Base-by-base conservation (phyloP, 768 basidiomycete species). In the Rhizopogon rudus region DNA sequence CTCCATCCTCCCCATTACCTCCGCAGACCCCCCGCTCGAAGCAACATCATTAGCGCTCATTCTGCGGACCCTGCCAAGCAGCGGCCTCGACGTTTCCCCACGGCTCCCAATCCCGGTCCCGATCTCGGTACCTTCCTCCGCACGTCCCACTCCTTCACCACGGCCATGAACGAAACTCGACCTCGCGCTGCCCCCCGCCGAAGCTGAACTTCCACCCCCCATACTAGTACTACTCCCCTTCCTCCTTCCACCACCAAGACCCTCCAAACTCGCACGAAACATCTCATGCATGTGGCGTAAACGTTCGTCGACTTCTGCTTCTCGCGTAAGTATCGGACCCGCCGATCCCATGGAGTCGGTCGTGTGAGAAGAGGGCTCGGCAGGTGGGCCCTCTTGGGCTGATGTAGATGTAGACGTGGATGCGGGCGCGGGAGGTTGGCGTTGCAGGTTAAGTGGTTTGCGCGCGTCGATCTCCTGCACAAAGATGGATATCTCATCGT, bases 401-500 rank as follows among this genome's bases (percentile, higher is more conserved):
- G 25, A 35, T 2, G 14, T 25, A 25, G 35, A 16, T 5, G 35
- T 35, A 1, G 33, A 16, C n/a, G 46, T 60, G 6, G 55, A 63
- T 37, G 62, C 61, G 35, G 35, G 12, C 13, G 10, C 10, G 35
- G 7, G 50, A 45, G 31, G 53, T 43, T 40, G 33, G 13, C 48
- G 48, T 49, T 49, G 48, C 5, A 22, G 5, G 5, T 49, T 49
- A 7, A 91, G 72, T 3, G 88, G 88, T 62, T 83, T 84, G 25
- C 86, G 77, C 25, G 80, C 72, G 61, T 88, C 88, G 49, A 89
- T 88, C 45, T 90, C 86, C 63, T 86, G 84, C 41, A 91, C 85
- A 61, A 91, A 91, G 12, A 79, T 74, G 5, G 88, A 88, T 29
- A 91, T 82, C 50, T 90, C 89, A 60, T 89, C 88, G 60, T 91